These are phyloP conservation scores for Cerioporus squamosus DNA, from an alignment of 1,284 basidiomycete genomes.

Conservation along the genomic window DNA sequence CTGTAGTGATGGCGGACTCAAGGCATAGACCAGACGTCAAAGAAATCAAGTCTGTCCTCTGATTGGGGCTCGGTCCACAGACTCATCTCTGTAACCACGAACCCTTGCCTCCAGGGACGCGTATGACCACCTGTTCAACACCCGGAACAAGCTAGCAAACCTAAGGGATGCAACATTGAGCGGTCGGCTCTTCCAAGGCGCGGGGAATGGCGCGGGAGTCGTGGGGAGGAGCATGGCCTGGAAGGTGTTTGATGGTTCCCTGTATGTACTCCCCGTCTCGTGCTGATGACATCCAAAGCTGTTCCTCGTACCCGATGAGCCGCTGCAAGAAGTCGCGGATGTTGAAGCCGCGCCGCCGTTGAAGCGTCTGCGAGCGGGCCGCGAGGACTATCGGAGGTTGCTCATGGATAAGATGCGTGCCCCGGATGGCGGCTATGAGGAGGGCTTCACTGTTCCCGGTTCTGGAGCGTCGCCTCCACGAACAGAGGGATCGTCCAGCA, in stretches of 20 bases:
- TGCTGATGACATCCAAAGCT: constrained; percentile 42
- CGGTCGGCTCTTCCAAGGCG: constrained; percentile 56
- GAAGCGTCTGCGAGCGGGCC: constrained; percentile 48
- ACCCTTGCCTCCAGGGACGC: constrained; percentile 49
- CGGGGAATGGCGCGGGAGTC: constrained; percentile 46
- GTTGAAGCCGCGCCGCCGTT: constrained; percentile 48
- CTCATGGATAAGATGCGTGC: constrained; percentile 72
- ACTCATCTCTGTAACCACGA: constrained; percentile 29
- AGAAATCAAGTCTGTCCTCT: constrained; percentile 36
- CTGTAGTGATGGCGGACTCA: constrained; percentile 21
- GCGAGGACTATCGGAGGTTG: constrained; percentile 55
- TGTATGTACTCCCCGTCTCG: constrained; percentile 12
- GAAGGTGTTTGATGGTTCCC: constrained; percentile 57
- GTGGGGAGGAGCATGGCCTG: constrained; percentile 76
- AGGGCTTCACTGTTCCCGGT: constrained; percentile 62
- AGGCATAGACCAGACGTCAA: constrained; percentile 27
- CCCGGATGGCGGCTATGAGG: constrained; percentile 79
- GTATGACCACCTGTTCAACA: constrained; percentile 65
- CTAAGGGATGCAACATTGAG: constrained; percentile 66
- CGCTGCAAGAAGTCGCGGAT: constrained; percentile 53
- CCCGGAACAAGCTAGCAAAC: constrained; percentile 58
- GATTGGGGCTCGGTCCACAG: constrained; percentile 29
- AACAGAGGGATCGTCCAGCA: constrained; percentile 39
- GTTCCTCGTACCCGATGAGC: constrained; percentile 62
- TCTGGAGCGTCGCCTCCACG: constrained; percentile 43